Evolutionary conservation across 106 monocot genomes (phyloP).

Genomic region (Narthecium ossifragum): DNA sequence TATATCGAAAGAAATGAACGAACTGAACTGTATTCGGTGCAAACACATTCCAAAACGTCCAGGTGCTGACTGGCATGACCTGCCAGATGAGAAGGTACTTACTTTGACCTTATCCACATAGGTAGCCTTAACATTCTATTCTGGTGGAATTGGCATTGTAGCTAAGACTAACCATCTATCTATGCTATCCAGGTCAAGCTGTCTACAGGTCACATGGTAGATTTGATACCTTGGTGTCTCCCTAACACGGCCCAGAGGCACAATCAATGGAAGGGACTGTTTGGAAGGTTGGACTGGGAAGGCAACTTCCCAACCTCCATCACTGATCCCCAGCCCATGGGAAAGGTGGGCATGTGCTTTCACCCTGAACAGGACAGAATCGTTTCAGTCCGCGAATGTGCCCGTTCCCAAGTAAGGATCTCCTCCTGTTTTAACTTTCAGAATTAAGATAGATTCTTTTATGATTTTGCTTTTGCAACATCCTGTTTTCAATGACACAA

Average conservation of each 20-base stretch:
- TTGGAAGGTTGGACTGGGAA: constrained; percentile 87
- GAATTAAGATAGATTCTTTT: background rate
- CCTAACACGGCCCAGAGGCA: constrained; percentile 89
- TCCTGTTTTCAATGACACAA: too few species aligned
- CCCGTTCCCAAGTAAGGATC: constrained; percentile 74
- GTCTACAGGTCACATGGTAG: constrained; percentile 67
- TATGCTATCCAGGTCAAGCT: constrained; percentile 56
- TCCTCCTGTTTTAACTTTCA: background rate
- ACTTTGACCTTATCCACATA: background rate
- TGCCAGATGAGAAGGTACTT: constrained; percentile 86
- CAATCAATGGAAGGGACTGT: constrained; percentile 96
- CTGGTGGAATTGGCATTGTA: background rate
- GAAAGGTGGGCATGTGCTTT: constrained; percentile 99
- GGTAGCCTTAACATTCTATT: background rate
- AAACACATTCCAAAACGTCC: constrained; percentile 79
- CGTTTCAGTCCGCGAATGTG: constrained; percentile 93
- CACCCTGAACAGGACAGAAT: constrained; percentile 98
- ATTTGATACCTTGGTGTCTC: constrained; percentile 94
- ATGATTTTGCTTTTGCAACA: too few species aligned
- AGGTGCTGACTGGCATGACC: constrained; percentile 93
- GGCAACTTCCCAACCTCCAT: constrained; percentile 99
- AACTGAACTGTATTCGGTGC: constrained; percentile 87
- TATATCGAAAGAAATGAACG: constrained; percentile 98
- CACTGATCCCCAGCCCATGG: constrained; percentile 99
- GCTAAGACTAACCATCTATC: background rate